These are phyloP conservation scores for Helichrysum umbraculigerum DNA, from an alignment of 129 eudicot species.

Conservation along the genomic window DNA sequence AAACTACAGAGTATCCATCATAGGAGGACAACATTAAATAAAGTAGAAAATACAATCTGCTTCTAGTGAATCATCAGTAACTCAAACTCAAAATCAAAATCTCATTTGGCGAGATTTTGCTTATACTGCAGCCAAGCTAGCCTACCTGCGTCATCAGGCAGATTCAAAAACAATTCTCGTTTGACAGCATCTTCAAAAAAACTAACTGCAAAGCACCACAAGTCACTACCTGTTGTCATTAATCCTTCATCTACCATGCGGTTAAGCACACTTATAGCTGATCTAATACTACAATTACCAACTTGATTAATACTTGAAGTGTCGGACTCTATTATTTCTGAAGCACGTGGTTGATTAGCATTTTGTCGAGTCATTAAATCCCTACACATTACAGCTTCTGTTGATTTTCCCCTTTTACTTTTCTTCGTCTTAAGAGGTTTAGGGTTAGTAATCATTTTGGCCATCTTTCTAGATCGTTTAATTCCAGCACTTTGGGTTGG, in stretches of 20 bases:
- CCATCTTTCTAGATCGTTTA: constrained; percentile 12
- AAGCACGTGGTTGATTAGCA: constrained; percentile 15
- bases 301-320: constrained; percentile 3
- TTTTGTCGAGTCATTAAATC: background rate
- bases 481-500: constrained; percentile 21
- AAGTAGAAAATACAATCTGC: background rate
- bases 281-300: constrained; percentile 14
- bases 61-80: background rate
- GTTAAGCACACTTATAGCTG: constrained; percentile 12
- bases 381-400: background rate
- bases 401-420: background rate
- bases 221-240: constrained; percentile 8
- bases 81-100: no score
- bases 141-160: constrained; percentile 24
- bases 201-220: constrained; percentile 26
- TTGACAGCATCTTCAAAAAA: constrained; percentile 26
- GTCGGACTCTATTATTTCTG: background rate
- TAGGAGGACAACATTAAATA: background rate
- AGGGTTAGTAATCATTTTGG: constrained; percentile 9
- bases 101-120: background rate
- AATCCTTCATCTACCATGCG: constrained; percentile 28
- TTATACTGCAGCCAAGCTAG: constrained; percentile 27
- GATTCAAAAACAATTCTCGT: constrained; percentile 20
- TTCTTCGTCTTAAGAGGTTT: constrained; percentile 13
- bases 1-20: background rate